Conservation (phyloP, 106 monocot species). For the Allium cepa region DNA sequence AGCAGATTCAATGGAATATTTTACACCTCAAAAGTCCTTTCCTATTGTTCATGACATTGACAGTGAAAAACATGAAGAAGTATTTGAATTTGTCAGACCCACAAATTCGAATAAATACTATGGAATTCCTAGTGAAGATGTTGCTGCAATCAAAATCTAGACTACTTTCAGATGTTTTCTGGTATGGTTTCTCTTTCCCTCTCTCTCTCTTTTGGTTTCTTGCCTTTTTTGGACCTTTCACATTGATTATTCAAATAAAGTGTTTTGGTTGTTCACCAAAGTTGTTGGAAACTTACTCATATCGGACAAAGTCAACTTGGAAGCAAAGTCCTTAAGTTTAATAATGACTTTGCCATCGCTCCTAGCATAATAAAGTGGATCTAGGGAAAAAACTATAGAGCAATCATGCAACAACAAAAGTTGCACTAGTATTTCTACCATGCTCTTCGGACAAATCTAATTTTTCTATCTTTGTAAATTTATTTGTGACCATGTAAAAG, state of each 20-base stretch:
- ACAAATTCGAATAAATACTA: conserved; percentile 25
- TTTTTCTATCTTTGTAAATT: background rate
- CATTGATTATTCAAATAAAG: too few relatives aligned
- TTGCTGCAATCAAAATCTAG: conserved; percentile 34
- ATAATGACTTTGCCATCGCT: too few relatives aligned
- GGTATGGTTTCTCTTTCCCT: conserved; percentile 5
- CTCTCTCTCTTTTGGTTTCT: background rate
- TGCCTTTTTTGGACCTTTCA: too few relatives aligned
- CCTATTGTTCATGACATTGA: conserved; percentile 11
- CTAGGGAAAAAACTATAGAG: too few relatives aligned
- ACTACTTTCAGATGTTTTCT: conserved; percentile 32
- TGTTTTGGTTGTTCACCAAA: too few relatives aligned
- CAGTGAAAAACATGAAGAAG: conserved; percentile 28
- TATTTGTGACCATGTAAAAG: background rate
- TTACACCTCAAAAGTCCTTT: background rate
- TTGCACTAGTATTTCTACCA: too few relatives aligned
- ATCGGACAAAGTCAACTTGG: too few relatives aligned
- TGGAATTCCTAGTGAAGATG: conserved; percentile 34
- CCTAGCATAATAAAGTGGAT: too few relatives aligned
- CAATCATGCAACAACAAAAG: too few relatives aligned
- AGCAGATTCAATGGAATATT: conserved; percentile 5
- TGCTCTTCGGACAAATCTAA: too few relatives aligned
- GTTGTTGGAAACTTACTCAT: too few relatives aligned
- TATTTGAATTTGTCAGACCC: conserved; percentile 30
- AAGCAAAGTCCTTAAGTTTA: too few relatives aligned